Percentiles rank a stretch among this genome's conserved stretches.
Conservation (phyloP, 1,284 basidiomycete genomes). For the Melampsora americana region DNA sequence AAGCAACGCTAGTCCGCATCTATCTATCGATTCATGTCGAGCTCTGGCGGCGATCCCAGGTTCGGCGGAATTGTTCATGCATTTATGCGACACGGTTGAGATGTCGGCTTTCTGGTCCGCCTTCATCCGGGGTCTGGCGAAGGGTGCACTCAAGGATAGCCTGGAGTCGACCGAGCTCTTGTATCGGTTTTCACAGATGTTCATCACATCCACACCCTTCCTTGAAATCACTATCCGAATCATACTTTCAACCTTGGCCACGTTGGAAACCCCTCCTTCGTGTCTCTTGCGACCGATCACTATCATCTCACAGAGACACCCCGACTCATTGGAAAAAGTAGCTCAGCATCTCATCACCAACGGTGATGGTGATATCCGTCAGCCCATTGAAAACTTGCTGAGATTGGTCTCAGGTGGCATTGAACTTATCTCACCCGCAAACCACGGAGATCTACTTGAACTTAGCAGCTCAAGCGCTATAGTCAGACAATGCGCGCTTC, state of each 20-base stretch:
- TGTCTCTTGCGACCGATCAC: conserved; percentile 29
- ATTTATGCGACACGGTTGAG: conserved; percentile 15
- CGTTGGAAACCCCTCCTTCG: conserved; percentile 24
- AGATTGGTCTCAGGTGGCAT: conserved; percentile 27
- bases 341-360: conserved; percentile 5
- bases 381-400: conserved; percentile 31
- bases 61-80: conserved; percentile 11
- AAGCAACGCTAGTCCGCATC: neutral
- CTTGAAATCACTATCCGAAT: conserved; percentile 15
- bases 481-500: conserved; percentile 25
- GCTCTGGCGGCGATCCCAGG: conserved; percentile 9
- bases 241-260: neutral
- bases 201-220: neutral
- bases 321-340: conserved; percentile 23
- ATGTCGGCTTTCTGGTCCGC: conserved; percentile 36
- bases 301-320: conserved; percentile 31
- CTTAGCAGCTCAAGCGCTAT: conserved; percentile 40
- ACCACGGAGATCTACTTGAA: conserved; percentile 9
- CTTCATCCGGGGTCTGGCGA: conserved; percentile 21
- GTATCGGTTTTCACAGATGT: conserved; percentile 31
- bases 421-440: conserved; percentile 8
- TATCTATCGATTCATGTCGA: conserved; percentile 31
- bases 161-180: conserved; percentile 18
- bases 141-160: conserved; percentile 21
- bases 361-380: neutral